These are phyloP conservation scores for Triticum aestivum DNA, from an alignment of 176 grass and related monocot genomes.

Conservation along the genomic window IWGSC_CS_RefSeq_v2.1 NC_057803.1:36353922-36354421, in stretches of 20 bases:
- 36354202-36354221: too few species aligned
- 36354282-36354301: neutral
- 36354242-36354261: too few species aligned
- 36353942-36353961: neutral
- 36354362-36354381: too few species aligned
- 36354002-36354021: neutral
- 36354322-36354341: neutral
- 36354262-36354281: neutral
- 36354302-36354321: neutral
- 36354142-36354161: neutral
- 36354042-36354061: neutral
- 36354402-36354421: slow-evolving; percentile 17
- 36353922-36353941: neutral
- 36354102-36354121: neutral
- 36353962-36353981: neutral
- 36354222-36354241: too few species aligned
- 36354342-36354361: neutral
- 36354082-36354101: neutral
- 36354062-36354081: too few species aligned
- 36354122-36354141: neutral
- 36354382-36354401: neutral
- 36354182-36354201: too few species aligned
- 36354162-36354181: neutral
- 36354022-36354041: neutral
- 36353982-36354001: slow-evolving; percentile 18